phyloP scores from a whole-genome alignment of 805 yeast genomes.

The Henningerozyma blattae region DNA sequence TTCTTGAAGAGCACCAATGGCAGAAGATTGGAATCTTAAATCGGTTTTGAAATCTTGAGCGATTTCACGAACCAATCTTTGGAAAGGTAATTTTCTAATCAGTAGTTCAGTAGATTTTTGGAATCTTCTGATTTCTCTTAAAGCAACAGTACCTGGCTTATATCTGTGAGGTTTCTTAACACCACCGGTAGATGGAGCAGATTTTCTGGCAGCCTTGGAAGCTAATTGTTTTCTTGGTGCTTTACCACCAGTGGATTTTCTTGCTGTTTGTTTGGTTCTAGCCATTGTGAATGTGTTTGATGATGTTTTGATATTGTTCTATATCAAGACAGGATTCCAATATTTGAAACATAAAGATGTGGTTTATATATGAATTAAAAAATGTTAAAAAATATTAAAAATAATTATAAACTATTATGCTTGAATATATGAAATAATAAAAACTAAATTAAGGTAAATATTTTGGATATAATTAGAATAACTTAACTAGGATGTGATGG shows the following conservation, averaged over 20 bases:
- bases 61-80: constrained; percentile 90
- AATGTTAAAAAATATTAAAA: neutral
- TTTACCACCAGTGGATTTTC: constrained; percentile 93
- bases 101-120: constrained; percentile 92
- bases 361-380: too few species aligned
- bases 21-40: constrained; percentile 93
- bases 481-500: too few species aligned
- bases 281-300: constrained; percentile 41
- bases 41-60: constrained; percentile 91
- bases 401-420: neutral
- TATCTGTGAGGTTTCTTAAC: constrained; percentile 92
- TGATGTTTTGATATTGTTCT: neutral
- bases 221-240: constrained; percentile 93
- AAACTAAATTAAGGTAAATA: neutral
- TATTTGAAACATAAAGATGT: neutral
- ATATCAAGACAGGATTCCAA: neutral
- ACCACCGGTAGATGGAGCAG: constrained; percentile 88
- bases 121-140: constrained; percentile 95
- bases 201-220: constrained; percentile 86
- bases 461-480: too few species aligned
- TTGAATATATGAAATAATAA: neutral
- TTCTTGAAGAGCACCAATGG: constrained; percentile 96
- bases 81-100: constrained; percentile 95
- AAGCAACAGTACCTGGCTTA: constrained; percentile 95
- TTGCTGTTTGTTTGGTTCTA: constrained; percentile 89